Base-by-base conservation (phyloP, 106 monocot species). In the Dioscorea dumetorum region DNA sequence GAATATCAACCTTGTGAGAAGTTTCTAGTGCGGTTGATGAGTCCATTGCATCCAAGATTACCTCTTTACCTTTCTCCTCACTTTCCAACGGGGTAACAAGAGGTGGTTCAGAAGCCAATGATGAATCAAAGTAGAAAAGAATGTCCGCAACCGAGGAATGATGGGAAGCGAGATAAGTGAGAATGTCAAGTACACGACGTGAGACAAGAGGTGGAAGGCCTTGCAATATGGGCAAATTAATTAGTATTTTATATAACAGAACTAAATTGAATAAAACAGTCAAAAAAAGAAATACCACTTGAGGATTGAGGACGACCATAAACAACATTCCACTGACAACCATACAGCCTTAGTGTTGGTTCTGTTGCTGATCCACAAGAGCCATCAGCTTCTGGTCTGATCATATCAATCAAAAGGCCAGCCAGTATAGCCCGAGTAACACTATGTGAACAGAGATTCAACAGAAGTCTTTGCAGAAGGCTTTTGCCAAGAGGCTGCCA, bases 401-500 rank as follows among this genome's bases (percentile, higher is more conserved):
- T 73, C 77, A 86, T 90, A 71, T 78, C 80, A 61, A 90, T 58
- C 35, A 90, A 48, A 80, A 80, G 81, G 23, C 61, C 61, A 54
- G 86, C 59, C 22, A 90, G 53, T 61, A 58, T 63, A 33, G 71
- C 70, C 54, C 90, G 86, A 21, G 86, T 86, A 35, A 65, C 70
- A 50, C 75, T 76, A 71, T 90, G 77, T 31, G 83, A 80, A 75
- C 90, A 90, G 35, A 90, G 67, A 61, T 90, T 90, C 56, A 90
- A 41, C 35, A 90, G 21, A 72, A 90, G 78, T 68, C 86, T 83
- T 64, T 90, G 86, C 20, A 90, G 86, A 71, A 83, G 83, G 59
- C 90, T 83, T 72, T 90, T 90, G 59, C 81, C 80, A 70, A 86
- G 74, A 52, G 86, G 90, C 90, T 90, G 81, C 66, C n/a, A 68